These are phyloP conservation scores for Mycena alexandri DNA, from an alignment of 768 basidiomycete genomes.

Conservation along the genomic window DNA sequence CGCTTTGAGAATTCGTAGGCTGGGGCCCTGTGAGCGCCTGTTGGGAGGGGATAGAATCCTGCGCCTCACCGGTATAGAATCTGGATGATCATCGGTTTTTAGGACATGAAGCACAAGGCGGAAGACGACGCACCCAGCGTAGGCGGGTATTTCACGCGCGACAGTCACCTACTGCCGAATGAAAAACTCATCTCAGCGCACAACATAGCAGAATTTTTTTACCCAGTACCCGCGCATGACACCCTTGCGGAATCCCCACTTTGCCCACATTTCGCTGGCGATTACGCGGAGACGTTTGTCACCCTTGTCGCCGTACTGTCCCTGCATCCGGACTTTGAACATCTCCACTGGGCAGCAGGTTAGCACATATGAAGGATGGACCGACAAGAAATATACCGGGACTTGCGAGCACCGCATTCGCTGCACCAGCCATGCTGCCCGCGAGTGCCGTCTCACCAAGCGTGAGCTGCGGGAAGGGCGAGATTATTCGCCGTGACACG, in stretches of 20 bases:
- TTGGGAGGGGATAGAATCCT: not conserved
- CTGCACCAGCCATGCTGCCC: constrained; percentile 93
- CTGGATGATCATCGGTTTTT: constrained; percentile 48
- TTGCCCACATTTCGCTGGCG: constrained; percentile 84
- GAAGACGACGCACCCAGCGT: constrained; percentile 79
- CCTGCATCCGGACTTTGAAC: constrained; percentile 99
- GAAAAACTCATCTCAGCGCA: not conserved
- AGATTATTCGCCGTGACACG: constrained; percentile 83
- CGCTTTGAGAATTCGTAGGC: constrained; percentile 94
- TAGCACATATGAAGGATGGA: not conserved
- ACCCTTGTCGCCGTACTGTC: constrained; percentile 85
- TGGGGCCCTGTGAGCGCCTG: constrained; percentile 38
- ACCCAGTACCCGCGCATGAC: constrained; percentile 99
- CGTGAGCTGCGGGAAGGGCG: constrained; percentile 88
- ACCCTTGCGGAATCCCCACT: constrained; percentile 89
- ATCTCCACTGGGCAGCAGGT: constrained; percentile 77
- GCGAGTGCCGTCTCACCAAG: constrained; percentile 85
- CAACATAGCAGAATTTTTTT: not conserved
- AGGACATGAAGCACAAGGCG: constrained; percentile 3
- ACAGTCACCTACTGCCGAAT: constrained; percentile 77
- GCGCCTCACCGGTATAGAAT: constrained; percentile 71
- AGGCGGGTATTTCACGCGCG: constrained; percentile 94
- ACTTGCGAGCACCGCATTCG: constrained; percentile 90
- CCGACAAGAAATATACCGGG: constrained; percentile 66
- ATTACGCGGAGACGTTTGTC: constrained; percentile 85